phyloP scores from a whole-genome alignment of 2,329 filamentous ascomycete species.

The Cryphonectria japonica region DNA sequence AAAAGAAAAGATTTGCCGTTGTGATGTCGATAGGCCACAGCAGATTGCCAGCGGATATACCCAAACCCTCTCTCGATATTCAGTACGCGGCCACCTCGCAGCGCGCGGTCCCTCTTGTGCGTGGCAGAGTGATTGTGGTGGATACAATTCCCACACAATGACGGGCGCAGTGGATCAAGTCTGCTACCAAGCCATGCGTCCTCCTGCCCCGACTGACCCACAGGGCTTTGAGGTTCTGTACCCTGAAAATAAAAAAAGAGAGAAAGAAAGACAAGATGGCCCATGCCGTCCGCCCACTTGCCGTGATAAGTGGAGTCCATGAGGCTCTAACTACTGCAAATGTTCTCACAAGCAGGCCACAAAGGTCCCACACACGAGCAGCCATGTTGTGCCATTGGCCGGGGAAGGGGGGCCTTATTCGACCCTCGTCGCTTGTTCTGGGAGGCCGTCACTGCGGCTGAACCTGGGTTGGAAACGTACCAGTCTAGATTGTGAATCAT shows the following conservation, averaged over 20 bases:
- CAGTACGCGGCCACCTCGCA: neutral
- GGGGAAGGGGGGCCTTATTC: neutral
- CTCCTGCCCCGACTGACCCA: neutral
- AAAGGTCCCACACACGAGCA: neutral
- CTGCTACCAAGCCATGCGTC: constrained; percentile 13
- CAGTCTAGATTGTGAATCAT: neutral
- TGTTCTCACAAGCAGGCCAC: neutral
- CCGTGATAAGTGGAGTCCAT: neutral
- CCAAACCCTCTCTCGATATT: neutral
- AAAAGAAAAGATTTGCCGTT: neutral
- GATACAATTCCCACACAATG: constrained; percentile 2
- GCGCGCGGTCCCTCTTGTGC: neutral
- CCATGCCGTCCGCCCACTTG: neutral
- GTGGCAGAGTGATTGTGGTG: constrained; percentile 17
- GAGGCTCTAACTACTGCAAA: neutral
- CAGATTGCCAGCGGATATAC: constrained; percentile 13
- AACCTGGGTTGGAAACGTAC: constrained; percentile 2
- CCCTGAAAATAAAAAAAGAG: neutral
- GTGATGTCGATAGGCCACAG: neutral
- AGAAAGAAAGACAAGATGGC: neutral
- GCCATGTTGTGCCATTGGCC: constrained; percentile 11
- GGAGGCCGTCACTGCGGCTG: neutral
- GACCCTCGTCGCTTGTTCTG: neutral
- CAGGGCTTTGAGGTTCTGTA: neutral
- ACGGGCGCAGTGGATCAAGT: neutral